Percentiles rank a stretch among this genome's conserved stretches.
Evolutionary conservation across 1,284 basidiomycete species (phyloP).

Genomic region (Tetrapyrgos nigripes): DNA sequence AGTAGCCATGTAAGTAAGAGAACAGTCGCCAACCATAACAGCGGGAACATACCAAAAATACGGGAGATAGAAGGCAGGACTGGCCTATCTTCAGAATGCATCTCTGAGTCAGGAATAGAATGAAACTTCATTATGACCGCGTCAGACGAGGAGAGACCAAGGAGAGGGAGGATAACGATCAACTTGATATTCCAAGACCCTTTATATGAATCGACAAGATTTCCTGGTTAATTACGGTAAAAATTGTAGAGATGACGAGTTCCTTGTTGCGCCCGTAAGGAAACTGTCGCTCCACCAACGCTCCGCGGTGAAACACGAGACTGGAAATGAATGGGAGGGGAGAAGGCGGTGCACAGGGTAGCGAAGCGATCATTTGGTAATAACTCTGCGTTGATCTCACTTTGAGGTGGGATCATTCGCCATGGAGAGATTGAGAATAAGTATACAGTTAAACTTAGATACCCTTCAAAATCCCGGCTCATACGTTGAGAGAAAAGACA

Average conservation of each 20-base stretch:
- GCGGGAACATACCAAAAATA: conserved; percentile 26
- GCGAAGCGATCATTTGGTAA: neutral
- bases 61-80: conserved; percentile 32
- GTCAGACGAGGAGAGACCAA: neutral
- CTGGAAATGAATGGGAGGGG: too few relatives aligned
- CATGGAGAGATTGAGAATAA: neutral
- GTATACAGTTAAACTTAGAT: neutral
- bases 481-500: too few relatives aligned
- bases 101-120: neutral
- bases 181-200: neutral
- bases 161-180: neutral
- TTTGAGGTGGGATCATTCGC: neutral
- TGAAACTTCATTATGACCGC: neutral
- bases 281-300: too few relatives aligned
- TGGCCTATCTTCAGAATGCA: conserved; percentile 21
- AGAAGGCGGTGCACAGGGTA: neutral
- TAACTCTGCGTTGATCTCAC: neutral
- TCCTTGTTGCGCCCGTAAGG: too few relatives aligned
- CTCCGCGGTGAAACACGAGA: too few relatives aligned
- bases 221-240: too few relatives aligned
- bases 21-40: neutral
- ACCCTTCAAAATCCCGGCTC: too few relatives aligned
- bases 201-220: neutral
- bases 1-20: neutral
- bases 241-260: too few relatives aligned